Base-by-base conservation (phyloP, 2,329 filamentous ascomycete species). In the Blastomyces percursus region DNA sequence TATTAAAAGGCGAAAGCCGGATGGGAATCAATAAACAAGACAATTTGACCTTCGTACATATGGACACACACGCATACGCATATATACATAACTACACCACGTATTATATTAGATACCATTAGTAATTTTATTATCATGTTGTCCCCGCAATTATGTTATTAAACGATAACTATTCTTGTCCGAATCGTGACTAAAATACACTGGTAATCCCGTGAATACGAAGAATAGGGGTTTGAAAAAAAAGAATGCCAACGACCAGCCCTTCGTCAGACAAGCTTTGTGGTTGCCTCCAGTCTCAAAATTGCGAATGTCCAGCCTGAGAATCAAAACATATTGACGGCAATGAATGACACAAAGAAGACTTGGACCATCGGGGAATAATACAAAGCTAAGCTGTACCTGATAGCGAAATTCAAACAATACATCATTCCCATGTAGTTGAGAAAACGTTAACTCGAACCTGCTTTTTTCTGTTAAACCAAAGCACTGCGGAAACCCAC, bases 401-500 rank as follows among this genome's bases (percentile, higher is more conserved):
- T 44, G 55, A 60, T 21, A 38, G 57, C 54, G 62, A 61, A 66
- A 66, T 60, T 65, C 46, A 30, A 61, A 61, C 56, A 61, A 55
- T 21, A 40, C 24, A 27, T 46, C n/a, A 35, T 59, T n/a, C 32
- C 24, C 44, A 60, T 51, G 21, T n/a, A 51, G 30, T 62, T 42
- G 61, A 61, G 57, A 64, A 63, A 60, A 48, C 21, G 38, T 60
- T n/a, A 59, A 60, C 61, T 59, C 65, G 61, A 60, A 56, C 62
- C 61, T 63, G 62, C 55, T 62, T 65, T 61, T 56, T 64, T 62
- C 50, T 52, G 62, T 64, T 70, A 70, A 69, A 69, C 69, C 69
- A 70, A 70, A 68, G 69, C 64, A 66, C 65, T 64, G 62, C 2
- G 68, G 68, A 60, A 46, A 67, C 66, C 63, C 66, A 69, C 64